phyloP scores from a whole-genome alignment of 192 early-diverging fungal species.

The Coemansia sp. region DNA sequence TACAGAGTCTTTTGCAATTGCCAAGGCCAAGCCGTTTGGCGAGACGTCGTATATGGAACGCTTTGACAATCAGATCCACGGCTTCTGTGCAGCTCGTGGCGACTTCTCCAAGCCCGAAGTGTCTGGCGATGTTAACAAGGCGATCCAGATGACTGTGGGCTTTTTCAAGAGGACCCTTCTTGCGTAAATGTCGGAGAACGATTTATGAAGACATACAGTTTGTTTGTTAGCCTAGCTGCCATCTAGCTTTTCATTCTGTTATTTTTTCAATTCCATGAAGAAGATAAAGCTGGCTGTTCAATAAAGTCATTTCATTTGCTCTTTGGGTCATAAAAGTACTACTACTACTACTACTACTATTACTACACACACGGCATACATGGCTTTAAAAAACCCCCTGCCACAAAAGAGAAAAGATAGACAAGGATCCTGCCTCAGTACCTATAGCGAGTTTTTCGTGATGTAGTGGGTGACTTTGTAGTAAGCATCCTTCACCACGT shows the following conservation, averaged over 20 bases:
- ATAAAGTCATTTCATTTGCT: no score
- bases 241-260: no score
- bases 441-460: slow-evolving; percentile 21
- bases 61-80: slow-evolving; percentile 61
- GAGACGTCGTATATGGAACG: slow-evolving; percentile 53
- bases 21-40: slow-evolving; percentile 56
- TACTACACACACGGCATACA: no score
- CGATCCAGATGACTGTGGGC: slow-evolving; percentile 53
- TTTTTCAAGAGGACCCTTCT: slow-evolving; percentile 37
- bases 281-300: no score
- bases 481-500: slow-evolving; percentile 27
- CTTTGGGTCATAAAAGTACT: no score
- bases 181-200: not conserved
- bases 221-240: not conserved
- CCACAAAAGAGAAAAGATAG: no score
- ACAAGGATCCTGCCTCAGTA: not conserved
- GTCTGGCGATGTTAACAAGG: slow-evolving; percentile 54
- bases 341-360: no score
- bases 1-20: slow-evolving; percentile 20
- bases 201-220: not conserved
- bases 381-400: no score
- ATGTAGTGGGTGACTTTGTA: not conserved
- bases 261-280: no score
- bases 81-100: slow-evolving; percentile 61
- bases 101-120: slow-evolving; percentile 54